Evolutionary conservation across 176 grass and related monocot genomes (phyloP), one percentile per base, ranked within the genome.

Genomic region (Avena sativa): DNA sequence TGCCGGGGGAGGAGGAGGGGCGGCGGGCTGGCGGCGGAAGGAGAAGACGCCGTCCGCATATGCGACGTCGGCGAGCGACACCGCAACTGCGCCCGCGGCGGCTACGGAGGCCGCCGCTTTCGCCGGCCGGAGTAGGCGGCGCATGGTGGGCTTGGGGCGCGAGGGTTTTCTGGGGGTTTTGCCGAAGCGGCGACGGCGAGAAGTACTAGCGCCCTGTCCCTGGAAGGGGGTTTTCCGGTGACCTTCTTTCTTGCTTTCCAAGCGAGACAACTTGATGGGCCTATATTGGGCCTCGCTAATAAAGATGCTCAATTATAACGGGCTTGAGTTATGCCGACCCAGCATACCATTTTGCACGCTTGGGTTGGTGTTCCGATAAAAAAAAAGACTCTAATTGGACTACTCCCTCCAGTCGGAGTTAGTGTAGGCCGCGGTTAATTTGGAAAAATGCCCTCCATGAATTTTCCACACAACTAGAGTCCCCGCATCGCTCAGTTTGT

Each of bases 41-140:
- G 88, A 52, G 92, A 86, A 95, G 78, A 36, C 6, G 28, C 88
- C 80, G 25, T 98, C 94, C 21, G 96, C 96, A 66, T 98, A 90
- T 9, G 89, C 92, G 43, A 90, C 85, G n/a, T 88, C 84, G 20
- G 86, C 53, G 47, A 90, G 64, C 23, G 86, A 87, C 5, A 58
- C 79, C 58, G 78, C 49, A 8, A 88, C 50, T 1, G 80, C 87
- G 10, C 81, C 86, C 30, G 59, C 90, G 5, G 79, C 67, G 17
- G 86, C 74, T 0, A 83, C 70, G 53, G 82, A 81, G n/a, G 68
- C 70, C 46, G 81, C 92, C 14, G 89, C 71, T 43, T 76, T 40
- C 12, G 76, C 80, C 36, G 82, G 81, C 81, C 83, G 70, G 80
- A 83, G 93, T 34, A 91, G 60, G 78, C 87, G 95, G 86, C 74